These are phyloP conservation scores for Geranium rotundifolium DNA, from an alignment of 345 rosid genomes.

Conservation along the genomic window DNA sequence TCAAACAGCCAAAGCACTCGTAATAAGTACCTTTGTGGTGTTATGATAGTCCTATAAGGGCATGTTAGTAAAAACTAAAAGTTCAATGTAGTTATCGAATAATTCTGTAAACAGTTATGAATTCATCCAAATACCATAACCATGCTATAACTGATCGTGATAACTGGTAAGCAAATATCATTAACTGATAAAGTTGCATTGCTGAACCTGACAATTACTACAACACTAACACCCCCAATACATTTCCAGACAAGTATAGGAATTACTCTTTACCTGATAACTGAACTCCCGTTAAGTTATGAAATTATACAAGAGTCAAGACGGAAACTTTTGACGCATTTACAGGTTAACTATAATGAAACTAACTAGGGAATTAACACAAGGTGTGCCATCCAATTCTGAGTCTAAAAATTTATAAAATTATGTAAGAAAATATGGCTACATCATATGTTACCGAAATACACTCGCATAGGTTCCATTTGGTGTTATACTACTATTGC, in stretches of 20 bases:
- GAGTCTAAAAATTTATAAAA: background rate
- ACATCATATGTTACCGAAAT: background rate
- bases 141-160: background rate
- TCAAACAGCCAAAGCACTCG: constrained; percentile 15
- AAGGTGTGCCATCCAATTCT: background rate
- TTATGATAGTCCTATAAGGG: too few relatives aligned
- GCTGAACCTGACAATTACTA: background rate
- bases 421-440: background rate
- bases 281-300: background rate
- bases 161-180: too few relatives aligned
- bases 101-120: background rate
- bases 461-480: too few relatives aligned
- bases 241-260: background rate
- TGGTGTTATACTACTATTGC: too few relatives aligned
- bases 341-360: background rate
- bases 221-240: background rate
- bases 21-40: too few relatives aligned
- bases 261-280: too few relatives aligned
- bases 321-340: background rate
- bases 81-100: background rate
- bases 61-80: too few relatives aligned
- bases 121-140: background rate
- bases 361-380: background rate
- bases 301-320: background rate
- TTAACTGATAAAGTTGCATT: background rate